phyloP scores from a whole-genome alignment of 139 green algal species.

The Chlamydomonas sphaeroides region DNA sequence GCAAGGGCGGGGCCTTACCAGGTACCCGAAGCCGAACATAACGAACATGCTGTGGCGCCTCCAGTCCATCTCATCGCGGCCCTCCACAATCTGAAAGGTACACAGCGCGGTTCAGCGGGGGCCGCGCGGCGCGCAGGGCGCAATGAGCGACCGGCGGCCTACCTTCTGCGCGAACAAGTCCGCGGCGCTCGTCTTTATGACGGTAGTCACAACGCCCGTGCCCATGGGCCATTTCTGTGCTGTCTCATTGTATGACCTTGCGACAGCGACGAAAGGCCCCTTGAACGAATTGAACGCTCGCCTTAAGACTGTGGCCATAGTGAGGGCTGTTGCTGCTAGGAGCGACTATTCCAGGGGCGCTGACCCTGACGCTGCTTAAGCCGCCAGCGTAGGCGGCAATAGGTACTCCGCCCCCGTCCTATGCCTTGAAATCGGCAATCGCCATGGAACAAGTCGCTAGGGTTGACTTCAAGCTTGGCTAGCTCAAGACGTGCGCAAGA shows the following conservation, averaged over 20 bases:
- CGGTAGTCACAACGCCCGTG: slow-evolving; percentile 84
- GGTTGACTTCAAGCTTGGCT: too few species aligned
- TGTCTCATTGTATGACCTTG: slow-evolving; percentile 65
- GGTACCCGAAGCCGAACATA: slow-evolving; percentile 86
- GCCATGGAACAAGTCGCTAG: too few species aligned
- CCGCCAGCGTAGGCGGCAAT: slow-evolving; percentile 34
- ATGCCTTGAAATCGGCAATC: slow-evolving; percentile 5
- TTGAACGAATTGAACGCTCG: slow-evolving; percentile 2
- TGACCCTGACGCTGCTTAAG: slow-evolving; percentile 6
- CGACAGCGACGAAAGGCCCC: slow-evolving; percentile 58
- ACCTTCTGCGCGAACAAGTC: slow-evolving; percentile 92
- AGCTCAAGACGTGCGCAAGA: too few species aligned
- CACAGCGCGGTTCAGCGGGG: not conserved
- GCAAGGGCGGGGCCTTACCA: slow-evolving; percentile 49
- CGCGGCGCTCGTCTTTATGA: slow-evolving; percentile 86
- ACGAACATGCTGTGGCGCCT: slow-evolving; percentile 79
- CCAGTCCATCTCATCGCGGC: slow-evolving; percentile 81
- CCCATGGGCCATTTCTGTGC: slow-evolving; percentile 69
- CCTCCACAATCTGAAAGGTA: slow-evolving; percentile 77
- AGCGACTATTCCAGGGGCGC: slow-evolving; percentile 1
- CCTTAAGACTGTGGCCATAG: not conserved
- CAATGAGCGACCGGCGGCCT: not conserved
- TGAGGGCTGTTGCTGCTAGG: not conserved
- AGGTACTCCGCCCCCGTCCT: not conserved
- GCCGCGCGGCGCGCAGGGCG: not conserved